Conservation (phyloP, 225 moss, liverwort and hornwort genomes). For the Physcomitrellopsis africana region DNA sequence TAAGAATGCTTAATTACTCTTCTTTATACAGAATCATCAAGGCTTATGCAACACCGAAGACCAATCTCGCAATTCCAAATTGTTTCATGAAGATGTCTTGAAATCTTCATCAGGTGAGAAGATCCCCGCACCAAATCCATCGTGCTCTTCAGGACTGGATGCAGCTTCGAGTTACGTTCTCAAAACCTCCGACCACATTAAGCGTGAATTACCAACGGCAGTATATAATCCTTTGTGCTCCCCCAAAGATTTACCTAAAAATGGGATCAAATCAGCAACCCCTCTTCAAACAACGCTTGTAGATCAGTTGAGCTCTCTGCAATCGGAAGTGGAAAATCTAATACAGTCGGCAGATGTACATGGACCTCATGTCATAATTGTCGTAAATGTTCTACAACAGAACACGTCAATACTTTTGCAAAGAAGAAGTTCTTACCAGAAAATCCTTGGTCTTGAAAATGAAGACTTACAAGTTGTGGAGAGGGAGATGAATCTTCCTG, state of each 20-base stretch:
- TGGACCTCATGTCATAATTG: constrained; percentile 57
- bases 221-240: constrained; percentile 19
- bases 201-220: constrained; percentile 18
- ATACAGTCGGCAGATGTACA: constrained; percentile 21
- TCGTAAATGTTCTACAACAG: constrained; percentile 65
- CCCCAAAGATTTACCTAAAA: constrained; percentile 23
- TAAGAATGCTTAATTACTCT: constrained; percentile 5
- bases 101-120: constrained; percentile 23
- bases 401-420: constrained; percentile 48
- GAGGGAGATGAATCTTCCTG: constrained; percentile 79
- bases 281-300: constrained; percentile 27
- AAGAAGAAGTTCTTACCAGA: constrained; percentile 79
- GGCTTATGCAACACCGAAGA: constrained; percentile 15
- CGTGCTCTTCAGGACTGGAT: constrained; percentile 5
- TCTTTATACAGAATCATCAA: constrained; percentile 25
- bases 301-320: constrained; percentile 20
- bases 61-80: constrained; percentile 13
- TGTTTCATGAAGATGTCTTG: constrained; percentile 20
- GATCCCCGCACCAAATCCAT: constrained; percentile 8
- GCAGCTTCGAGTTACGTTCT: constrained; percentile 17
- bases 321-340: constrained; percentile 26
- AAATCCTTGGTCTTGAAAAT: constrained; percentile 76
- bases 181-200: constrained; percentile 22
- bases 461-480: constrained; percentile 87
- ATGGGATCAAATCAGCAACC: constrained; percentile 27